Percentiles rank a stretch among this genome's conserved stretches.
These are phyloP conservation scores for Aspergillus awamori DNA, from an alignment of 2,329 filamentous ascomycete species.

Conservation along the genomic window DNA sequence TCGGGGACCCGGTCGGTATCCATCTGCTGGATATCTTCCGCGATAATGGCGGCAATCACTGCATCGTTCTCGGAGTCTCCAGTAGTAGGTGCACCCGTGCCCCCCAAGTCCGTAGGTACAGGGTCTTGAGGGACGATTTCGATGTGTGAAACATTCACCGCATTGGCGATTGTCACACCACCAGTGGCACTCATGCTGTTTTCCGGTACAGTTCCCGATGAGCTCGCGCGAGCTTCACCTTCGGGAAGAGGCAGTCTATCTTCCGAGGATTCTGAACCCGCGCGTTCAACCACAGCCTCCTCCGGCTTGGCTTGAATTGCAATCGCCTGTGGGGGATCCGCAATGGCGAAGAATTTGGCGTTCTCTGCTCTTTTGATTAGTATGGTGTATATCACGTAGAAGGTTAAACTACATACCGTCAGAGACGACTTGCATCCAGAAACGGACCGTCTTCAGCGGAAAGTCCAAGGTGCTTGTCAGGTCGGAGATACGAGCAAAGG, in stretches of 20 bases:
- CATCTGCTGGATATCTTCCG: constrained; percentile 31
- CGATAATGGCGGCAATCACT: constrained; percentile 34
- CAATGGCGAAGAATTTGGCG: constrained; percentile 41
- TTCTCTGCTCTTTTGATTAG: constrained; percentile 29
- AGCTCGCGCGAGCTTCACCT: constrained; percentile 30
- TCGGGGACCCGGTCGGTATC: constrained; percentile 19
- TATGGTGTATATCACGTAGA: background rate
- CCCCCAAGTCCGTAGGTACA: background rate
- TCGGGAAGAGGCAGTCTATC: constrained; percentile 21
- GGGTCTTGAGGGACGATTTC: background rate
- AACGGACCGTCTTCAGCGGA: constrained; percentile 33
- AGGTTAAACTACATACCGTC: constrained; percentile 31
- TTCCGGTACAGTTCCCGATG: constrained; percentile 26
- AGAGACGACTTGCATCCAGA: constrained; percentile 45
- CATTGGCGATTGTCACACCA: background rate
- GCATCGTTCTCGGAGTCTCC: constrained; percentile 26
- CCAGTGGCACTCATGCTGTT: background rate
- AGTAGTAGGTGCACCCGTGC: background rate
- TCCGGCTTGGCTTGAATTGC: constrained; percentile 34
- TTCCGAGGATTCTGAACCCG: constrained; percentile 28
- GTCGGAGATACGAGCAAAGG: constrained; percentile 39
- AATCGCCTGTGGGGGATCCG: constrained; percentile 32
- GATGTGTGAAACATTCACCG: background rate
- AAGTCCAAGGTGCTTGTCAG: constrained; percentile 33
- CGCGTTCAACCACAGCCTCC: constrained; percentile 33